Evolutionary conservation across 345 rosid species (phyloP), one percentile per base, ranked within the genome.

Genomic region (Eucalyptus pauciflora): DNA sequence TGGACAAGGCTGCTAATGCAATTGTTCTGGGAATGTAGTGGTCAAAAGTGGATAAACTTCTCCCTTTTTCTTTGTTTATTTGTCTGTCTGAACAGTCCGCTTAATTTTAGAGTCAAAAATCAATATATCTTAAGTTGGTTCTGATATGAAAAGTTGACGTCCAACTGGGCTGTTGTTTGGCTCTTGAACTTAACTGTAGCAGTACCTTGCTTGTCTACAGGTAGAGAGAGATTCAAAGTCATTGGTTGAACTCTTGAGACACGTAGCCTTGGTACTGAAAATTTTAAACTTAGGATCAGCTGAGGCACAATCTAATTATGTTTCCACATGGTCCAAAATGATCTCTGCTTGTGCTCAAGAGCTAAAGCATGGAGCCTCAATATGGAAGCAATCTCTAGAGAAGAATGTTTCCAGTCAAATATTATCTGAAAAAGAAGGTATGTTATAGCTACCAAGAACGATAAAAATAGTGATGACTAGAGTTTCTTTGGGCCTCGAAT

Each of bases 321-420:
- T 93, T 86, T 95, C 96, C 58, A 89, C 94, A 1, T 98, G 99
- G 99, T 93, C 89, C 17, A 90, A 52, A 79, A 93, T 98, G 89
- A 89, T 95, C 89, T 93, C 94, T 15, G 80, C 91, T 79, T 98
- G 99, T 93, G 93, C 91, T 87, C 92, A 87, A 89, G 99, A 96
- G 94, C 92, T 98, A 92, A 92, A 89, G 88, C 97, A 95, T 56
- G 99, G 99, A 91, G 92, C 96, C 88, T 90, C 89, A 27, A 93
- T 97, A 86, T 98, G 99, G 99, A 94, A 92, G 90, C 94, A 94
- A 87, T 92, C 94, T 89, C 85, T 91, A 37, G 87, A 93, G 88
- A 92, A 95, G 87, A 91, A 93, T 90, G 83, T 96, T 87, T 94
- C 90, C 37, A 86, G 62, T 27, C 93, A 95, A 89, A 86, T 95